These are phyloP conservation scores for Dioscorea alata DNA, from an alignment of 106 monocot species.

Conservation along the genomic window DNA sequence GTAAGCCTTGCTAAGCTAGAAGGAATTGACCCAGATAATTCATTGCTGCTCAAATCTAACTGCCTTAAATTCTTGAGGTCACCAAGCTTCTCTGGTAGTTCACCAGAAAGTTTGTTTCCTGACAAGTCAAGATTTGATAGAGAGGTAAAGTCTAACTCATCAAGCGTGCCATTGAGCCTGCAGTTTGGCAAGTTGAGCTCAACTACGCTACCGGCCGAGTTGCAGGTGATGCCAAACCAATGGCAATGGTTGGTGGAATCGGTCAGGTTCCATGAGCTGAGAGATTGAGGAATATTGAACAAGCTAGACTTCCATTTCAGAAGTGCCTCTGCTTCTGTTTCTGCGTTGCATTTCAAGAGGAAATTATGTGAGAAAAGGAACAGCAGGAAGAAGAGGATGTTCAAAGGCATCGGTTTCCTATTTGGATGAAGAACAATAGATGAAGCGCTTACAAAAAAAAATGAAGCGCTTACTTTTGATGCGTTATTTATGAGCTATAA, in stretches of 20 bases:
- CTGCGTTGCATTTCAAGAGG: background rate
- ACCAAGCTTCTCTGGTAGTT: no score
- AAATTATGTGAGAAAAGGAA: no score
- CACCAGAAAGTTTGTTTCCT: conserved; percentile 34
- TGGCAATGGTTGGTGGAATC: conserved; percentile 10
- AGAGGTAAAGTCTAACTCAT: conserved; percentile 3
- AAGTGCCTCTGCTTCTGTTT: conserved; percentile 12
- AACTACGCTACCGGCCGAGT: conserved; percentile 13
- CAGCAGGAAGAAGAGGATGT: background rate
- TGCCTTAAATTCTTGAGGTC: conserved; percentile 26
- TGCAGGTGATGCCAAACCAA: conserved; percentile 17
- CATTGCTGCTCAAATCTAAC: conserved; percentile 61
- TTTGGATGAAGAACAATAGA: no score
- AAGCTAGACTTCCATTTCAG: conserved; percentile 15
- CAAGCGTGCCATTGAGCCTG: conserved; percentile 12
- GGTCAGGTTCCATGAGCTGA: background rate
- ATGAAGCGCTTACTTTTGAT: no score
- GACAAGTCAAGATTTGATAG: conserved; percentile 38
- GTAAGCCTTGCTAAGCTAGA: conserved; percentile 36
- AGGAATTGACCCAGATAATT: conserved; percentile 42
- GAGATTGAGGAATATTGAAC: background rate
- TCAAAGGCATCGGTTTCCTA: no score
- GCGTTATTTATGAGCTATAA: no score
- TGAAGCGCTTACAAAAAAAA: no score
- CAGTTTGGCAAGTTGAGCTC: no score